Evolutionary conservation across 352 stramenopile species (phyloP).

Genomic region (Pythium vanterpoolii): DNA sequence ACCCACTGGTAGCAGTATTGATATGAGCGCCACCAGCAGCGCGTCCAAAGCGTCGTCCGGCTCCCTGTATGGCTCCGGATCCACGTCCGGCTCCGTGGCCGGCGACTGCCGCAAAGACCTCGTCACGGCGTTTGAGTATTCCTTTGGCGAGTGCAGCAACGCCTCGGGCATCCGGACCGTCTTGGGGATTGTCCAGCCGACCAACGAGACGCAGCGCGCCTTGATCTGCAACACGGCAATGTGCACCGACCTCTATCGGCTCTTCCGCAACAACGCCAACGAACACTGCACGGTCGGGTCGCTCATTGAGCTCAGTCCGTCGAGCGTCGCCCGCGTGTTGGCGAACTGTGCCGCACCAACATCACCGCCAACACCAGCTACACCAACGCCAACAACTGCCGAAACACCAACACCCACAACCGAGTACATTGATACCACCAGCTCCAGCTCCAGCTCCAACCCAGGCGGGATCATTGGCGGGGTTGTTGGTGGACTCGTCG

Average conservation of each 20-base stretch:
- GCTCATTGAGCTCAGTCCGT: background rate
- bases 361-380: background rate
- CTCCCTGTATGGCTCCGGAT: background rate
- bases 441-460: background rate
- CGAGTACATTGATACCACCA: background rate
- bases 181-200: background rate
- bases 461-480: background rate
- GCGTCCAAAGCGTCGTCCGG: background rate
- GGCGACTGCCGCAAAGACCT: background rate
- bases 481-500: background rate
- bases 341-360: background rate
- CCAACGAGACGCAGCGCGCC: background rate
- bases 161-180: background rate
- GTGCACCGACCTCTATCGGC: constrained; percentile 8
- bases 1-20: no score
- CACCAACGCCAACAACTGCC: background rate
- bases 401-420: background rate
- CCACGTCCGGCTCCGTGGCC: background rate
- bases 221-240: background rate
- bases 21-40: background rate
- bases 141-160: background rate
- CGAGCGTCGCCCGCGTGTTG: background rate
- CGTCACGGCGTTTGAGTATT: background rate
- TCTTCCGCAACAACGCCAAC: constrained; percentile 8
- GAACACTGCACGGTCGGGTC: background rate